Evolutionary conservation across 2,329 filamentous ascomycete genomes (phyloP).

Genomic region (Claviceps fusiformis): DNA sequence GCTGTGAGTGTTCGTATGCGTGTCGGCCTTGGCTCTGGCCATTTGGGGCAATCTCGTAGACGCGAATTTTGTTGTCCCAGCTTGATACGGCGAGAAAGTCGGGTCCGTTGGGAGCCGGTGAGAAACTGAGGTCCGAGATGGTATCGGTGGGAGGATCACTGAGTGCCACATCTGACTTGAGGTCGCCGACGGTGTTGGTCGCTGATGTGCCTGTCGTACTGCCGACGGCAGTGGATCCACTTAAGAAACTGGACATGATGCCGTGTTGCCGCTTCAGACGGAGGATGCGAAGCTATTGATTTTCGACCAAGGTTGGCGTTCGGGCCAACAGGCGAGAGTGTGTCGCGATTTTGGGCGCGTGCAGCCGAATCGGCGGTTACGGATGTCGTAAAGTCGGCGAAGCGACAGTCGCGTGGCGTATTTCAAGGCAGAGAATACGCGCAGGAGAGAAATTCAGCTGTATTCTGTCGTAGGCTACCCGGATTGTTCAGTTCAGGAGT

Average conservation of each 20-base stretch:
- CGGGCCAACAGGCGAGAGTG: background rate
- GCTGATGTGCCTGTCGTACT: conserved; percentile 37
- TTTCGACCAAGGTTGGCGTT: no score
- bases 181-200: conserved; percentile 71
- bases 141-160: conserved; percentile 72
- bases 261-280: background rate
- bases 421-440: background rate
- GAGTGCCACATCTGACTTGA: conserved; percentile 76
- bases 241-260: conserved; percentile 51
- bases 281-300: background rate
- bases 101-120: conserved; percentile 38
- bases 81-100: conserved; percentile 83
- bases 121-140: conserved; percentile 79
- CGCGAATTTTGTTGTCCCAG: conserved; percentile 96
- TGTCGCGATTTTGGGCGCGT: background rate
- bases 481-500: no score
- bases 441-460: background rate
- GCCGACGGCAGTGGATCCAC: conserved; percentile 16
- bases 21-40: conserved; percentile 77
- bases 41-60: conserved; percentile 75
- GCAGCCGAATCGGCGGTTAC: background rate
- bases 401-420: background rate
- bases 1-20: conserved; percentile 71
- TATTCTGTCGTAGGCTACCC: no score
- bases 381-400: background rate